phyloP scores from a whole-genome alignment of 2,329 filamentous ascomycete species.

The Cordyceps tenuipes region DNA sequence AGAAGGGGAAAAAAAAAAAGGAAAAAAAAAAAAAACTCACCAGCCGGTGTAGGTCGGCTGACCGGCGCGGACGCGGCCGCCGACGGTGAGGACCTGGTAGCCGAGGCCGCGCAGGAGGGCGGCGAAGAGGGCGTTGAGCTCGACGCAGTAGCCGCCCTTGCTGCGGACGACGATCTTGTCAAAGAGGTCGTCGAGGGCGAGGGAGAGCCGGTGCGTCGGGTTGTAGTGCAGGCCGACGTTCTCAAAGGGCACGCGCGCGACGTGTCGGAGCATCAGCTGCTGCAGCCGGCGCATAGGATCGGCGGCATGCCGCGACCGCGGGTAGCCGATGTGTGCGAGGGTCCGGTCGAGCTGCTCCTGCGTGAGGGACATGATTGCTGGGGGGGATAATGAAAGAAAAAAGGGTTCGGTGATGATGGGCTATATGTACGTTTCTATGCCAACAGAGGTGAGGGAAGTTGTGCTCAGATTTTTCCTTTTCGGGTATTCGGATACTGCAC shows the following conservation, averaged over 20 bases:
- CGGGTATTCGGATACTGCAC: not conserved
- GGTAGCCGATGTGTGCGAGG: constrained; percentile 23
- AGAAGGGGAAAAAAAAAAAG: too few species aligned
- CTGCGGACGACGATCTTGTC: constrained; percentile 35
- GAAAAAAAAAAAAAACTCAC: too few species aligned
- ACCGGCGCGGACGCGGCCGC: constrained; percentile 31
- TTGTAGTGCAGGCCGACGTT: constrained; percentile 45
- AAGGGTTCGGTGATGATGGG: not conserved
- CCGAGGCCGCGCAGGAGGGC: constrained; percentile 39
- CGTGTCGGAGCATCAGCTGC: constrained; percentile 31
- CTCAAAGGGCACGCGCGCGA: constrained; percentile 46
- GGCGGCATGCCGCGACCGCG: constrained; percentile 14
- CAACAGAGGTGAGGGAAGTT: not conserved
- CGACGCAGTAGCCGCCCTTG: constrained; percentile 46
- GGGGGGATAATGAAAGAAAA: not conserved
- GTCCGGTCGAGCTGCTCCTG: constrained; percentile 23
- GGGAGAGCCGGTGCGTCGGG: constrained; percentile 24
- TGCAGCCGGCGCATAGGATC: constrained; percentile 23
- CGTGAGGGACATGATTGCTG: constrained; percentile 14
- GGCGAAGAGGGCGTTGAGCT: constrained; percentile 37
- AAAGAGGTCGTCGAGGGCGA: constrained; percentile 34
- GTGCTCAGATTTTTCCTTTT: not conserved
- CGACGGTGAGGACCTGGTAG: constrained; percentile 41
- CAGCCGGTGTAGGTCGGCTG: constrained; percentile 18
- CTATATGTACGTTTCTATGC: not conserved